Base-by-base conservation (phyloP, 1,139 yeast species). In the Pichia sp. region DNA sequence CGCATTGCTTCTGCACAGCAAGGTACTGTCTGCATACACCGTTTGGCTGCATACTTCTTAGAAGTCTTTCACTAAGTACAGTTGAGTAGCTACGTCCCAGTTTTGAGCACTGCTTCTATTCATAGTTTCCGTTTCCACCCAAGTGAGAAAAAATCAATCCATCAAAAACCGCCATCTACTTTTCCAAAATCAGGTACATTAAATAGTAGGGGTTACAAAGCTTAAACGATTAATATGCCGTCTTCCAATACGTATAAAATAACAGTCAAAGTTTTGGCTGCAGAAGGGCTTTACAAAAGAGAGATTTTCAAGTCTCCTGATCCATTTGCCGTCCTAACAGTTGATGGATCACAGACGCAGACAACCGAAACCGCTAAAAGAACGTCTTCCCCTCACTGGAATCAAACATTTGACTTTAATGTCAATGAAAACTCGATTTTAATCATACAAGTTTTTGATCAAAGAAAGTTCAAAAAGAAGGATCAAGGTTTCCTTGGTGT, bases 401-500 rank as follows among this genome's bases (percentile, higher is more conserved):
- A 91, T 62, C 96, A 91, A 64, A 70, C 84, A 5, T 93, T 91
- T 59, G 77, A 77, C 41, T 79, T 74, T 60, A 79, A 77, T 52
- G 93, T 91, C 23, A 56, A 55, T 8, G 96, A 88, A 55, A 84
- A 84, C 53, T 83, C 95, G 17, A 85, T 89, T 35, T 69, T 91
- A 44, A 95, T 93, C 8, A 79, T 91, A 49, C 98, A 91, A 62
- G 93, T 91, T 14, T 91, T 93, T 64, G 98, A 91, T 62, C 97
- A 89, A 63, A 89, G 88, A 61, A 91, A 91, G 64, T 91, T 91
- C 68, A 91, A 91, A 62, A 88, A 88, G 79, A 89, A 88, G 73
- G 98, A 91, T 60, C 98, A 91, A 63, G 98, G 98, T n/a, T 91
- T 91, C 54, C 69, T 91, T 40, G 99, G 99, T 45, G 98, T 91